phyloP scores from a whole-genome alignment of 495 filamentous ascomycete genomes.

The Letharia columbiana region DNA sequence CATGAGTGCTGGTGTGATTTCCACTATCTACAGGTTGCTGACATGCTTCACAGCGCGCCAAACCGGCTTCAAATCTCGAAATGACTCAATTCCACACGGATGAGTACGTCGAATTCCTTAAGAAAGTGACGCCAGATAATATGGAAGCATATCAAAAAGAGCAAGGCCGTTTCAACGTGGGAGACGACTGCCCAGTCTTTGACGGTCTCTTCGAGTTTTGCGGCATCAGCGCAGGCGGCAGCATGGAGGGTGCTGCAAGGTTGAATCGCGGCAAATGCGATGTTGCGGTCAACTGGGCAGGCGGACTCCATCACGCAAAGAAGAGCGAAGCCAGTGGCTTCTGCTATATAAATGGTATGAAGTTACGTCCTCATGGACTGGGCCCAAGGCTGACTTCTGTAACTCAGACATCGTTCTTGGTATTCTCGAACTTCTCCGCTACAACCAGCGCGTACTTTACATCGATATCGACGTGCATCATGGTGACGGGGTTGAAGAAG shows the following conservation, averaged over 20 bases:
- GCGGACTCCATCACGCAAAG: conserved; percentile 94
- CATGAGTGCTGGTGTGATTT: not conserved
- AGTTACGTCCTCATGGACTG: not conserved
- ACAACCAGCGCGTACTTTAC: conserved; percentile 89
- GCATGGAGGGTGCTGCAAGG: conserved; percentile 91
- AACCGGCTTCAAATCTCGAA: conserved; percentile 88
- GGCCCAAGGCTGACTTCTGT: not conserved
- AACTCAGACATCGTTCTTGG: conserved; percentile 84
- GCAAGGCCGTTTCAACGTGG: conserved; percentile 94
- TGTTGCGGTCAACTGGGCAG: conserved; percentile 96
- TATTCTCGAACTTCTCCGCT: conserved; percentile 89
- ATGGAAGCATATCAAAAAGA: conserved; percentile 92
- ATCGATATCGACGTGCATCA: conserved; percentile 99
- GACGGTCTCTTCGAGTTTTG: conserved; percentile 98
- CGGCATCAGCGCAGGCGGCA: conserved; percentile 92
- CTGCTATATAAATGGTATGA: conserved; percentile 92
- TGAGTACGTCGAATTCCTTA: conserved; percentile 97
- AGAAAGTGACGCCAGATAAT: conserved; percentile 94
- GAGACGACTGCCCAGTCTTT: conserved; percentile 96
- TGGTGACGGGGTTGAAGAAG: conserved; percentile 95
- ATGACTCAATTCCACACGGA: conserved; percentile 99
- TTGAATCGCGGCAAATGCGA: conserved; percentile 92
- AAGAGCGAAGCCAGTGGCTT: conserved; percentile 95
- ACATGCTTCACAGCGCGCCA: conserved; percentile 63
- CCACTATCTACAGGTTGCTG: conserved; percentile 13